Evolutionary conservation across 257 asterid genomes (phyloP), one percentile per base, ranked within the genome.

Genomic region (Rehmannia glutinosa): DNA sequence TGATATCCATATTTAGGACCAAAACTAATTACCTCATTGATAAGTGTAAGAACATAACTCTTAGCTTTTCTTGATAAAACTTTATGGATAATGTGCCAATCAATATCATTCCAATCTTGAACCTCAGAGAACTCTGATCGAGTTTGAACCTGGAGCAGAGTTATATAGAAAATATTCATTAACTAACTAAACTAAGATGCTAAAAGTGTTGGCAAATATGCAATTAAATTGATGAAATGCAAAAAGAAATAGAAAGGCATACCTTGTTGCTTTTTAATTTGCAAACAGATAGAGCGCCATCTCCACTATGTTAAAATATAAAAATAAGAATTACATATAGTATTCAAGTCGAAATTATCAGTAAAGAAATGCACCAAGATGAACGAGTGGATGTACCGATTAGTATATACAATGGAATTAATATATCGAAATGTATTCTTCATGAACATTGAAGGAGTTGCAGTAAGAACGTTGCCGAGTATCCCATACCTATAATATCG

Each of bases 211-310:
- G n/a, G n/a, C n/a, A n/a, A n/a, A n/a, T n/a, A n/a, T n/a, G n/a
- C n/a, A n/a, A n/a, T n/a, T n/a, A n/a, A n/a, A n/a, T n/a, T n/a
- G n/a, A n/a, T n/a, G n/a, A n/a, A n/a, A n/a, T n/a, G n/a, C n/a
- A n/a, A n/a, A n/a, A n/a, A n/a, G n/a, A n/a, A n/a, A n/a, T n/a
- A n/a, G 62, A 63, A 65, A 50, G 38, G 43, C 33, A 33, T 77
- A 89, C 97, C 96, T 87, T 87, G 72, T 76, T 85, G 86, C 98
- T 92, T 71, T 95, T 81, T 58, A 92, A 74, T 75, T 92, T 92
- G 85, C 97, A 87, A 50, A 92, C 97, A 30, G 96, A 85, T 45
- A 92, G 78, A 65, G 95, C 84, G 62, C 97, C 97, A 78, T 92
- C 98, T 51, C 96, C 97, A 81, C 98, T 89, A 79, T 15, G 38